These are phyloP conservation scores for Lactifluus hygrophoroides DNA, from an alignment of 768 basidiomycete genomes.

Conservation along the genomic window DNA sequence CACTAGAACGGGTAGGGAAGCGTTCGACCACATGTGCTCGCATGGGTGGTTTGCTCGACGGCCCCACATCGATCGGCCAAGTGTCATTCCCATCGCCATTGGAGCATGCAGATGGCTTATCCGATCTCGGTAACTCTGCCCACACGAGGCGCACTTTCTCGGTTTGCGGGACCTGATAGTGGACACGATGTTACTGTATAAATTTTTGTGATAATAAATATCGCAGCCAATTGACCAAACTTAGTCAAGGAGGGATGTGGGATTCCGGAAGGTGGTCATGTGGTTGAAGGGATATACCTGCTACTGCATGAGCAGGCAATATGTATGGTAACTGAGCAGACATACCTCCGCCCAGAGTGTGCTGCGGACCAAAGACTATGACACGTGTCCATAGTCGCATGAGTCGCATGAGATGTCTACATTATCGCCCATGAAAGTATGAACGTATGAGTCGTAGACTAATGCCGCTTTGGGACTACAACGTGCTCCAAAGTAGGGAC, in stretches of 20 bases:
- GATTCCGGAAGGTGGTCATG: slow-evolving; percentile 22
- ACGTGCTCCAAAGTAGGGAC: too few relatives aligned
- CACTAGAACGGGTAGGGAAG: slow-evolving; percentile 29
- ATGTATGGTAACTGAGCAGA: not conserved
- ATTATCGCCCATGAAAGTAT: too few relatives aligned
- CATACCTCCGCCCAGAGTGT: slow-evolving; percentile 57
- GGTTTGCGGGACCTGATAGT: slow-evolving; percentile 29
- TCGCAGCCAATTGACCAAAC: too few relatives aligned
- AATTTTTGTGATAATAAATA: too few relatives aligned
- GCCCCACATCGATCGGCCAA: slow-evolving; percentile 30
- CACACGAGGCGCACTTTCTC: slow-evolving; percentile 62
- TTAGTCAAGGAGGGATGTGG: too few relatives aligned
- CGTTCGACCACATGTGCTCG: too few relatives aligned
- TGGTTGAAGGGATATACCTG: slow-evolving; percentile 26
- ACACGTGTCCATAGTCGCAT: slow-evolving; percentile 85
- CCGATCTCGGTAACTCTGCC: too few relatives aligned
- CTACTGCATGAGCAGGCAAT: not conserved
- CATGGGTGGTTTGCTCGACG: slow-evolving; percentile 32
- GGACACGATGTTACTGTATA: too few relatives aligned
- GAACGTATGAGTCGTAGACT: too few relatives aligned
- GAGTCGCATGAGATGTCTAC: too few relatives aligned
- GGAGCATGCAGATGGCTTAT: too few relatives aligned
- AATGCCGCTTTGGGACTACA: too few relatives aligned
- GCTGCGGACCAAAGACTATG: slow-evolving; percentile 67
- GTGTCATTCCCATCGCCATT: slow-evolving; percentile 59